Base-by-base conservation (phyloP, 768 basidiomycete species). In the Kwoniella dendrophila region DNA sequence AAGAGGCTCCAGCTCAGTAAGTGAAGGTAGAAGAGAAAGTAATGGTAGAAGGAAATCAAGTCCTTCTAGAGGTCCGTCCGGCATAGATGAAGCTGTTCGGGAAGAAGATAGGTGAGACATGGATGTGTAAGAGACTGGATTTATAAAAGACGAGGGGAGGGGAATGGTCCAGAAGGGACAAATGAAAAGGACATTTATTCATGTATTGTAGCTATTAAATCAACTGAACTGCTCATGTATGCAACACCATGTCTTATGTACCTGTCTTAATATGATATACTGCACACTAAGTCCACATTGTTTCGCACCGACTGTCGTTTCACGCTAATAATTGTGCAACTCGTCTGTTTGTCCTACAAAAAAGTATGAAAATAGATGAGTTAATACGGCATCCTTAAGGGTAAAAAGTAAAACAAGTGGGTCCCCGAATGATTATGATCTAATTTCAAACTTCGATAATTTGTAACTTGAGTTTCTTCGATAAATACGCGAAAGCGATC, bases 11-110 rank as follows among this genome's bases (percentile, higher is more conserved):
- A 30, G 41, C n/a, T 22, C 36, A 5, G 34, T 26, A 12, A 30
- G 59, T 34, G 50, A 60, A 22, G 47, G 48, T 8, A 52, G 59
- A 29, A 45, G 59, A 44, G 51, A 52, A 27, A 53, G 51, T 4
- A 60, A 43, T n/a, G 43, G 55, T n/a, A 34, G 55, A 12, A 48
- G 45, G 22, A 36, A 36, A 26, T 58, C 56, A 12, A 58, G 56
- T 24, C 56, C 45, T 26, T 58, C 56, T 3, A 58, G 47, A 36
- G 55, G 36, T 33, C 22, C 49, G 3, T 5, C 43, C n/a, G 43
- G 43, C 11, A 45, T 56, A 6, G 55, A 44, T 12, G 54, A 56
- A 32, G 8, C 38, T 26, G 55, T 56, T 18, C 43, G 20, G 11
- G 55, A 55, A 40, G 53, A 55, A 27, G 24, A 18, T 30, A 22